Base-by-base conservation (phyloP, 2,329 filamentous ascomycete genomes). In the Neodidymelliopsis sp. region DNA sequence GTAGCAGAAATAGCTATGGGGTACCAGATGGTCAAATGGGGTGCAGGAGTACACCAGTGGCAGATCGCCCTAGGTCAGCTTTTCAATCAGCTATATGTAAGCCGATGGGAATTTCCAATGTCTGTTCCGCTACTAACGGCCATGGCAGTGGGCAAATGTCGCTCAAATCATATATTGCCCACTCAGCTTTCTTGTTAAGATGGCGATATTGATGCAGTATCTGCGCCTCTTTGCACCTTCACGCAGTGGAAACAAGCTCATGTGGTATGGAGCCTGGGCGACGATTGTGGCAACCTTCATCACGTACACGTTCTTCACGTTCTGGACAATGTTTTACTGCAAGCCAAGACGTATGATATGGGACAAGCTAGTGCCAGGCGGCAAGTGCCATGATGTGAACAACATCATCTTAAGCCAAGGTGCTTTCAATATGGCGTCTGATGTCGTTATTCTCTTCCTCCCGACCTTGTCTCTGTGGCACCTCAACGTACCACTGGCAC, bases 41-140 rank as follows among this genome's bases (percentile, higher is more conserved):
- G 65, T n/a, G 57, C 62, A 19, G 65, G 65, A 8, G 63, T 66
- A 4, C 65, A 67, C 51, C 63, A 66, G 40, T 67, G 65, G 65
- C 62, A 67, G 48, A 34, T 67, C 8, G 62, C 62, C 10, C 33
- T 62, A 19, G 54, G 48, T 8, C 55, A 66, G 28, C 45, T 66
- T 7, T 64, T 64, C 46, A 48, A 61, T 7, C 63, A 65, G 33
- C 53, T 65, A 12, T 65, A 62, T 27, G 65, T 66, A 54, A 45
- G 52, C 37, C 6, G 2, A 10, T 1, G 12, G n/a, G n/a, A n/a
- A 24, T 13, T 4, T n/a, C 16, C 9, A 16, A 8, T 22, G 4
- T 30, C 4, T 20, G 18, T 4, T 20, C 20, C 35, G 27, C 53
- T 19, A 12, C 12, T 33, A n/a, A 46, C 29, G 11, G 18, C 19